Conservation (phyloP, 1,284 basidiomycete genomes). For the Paramarasmius palmivorus region DNA sequence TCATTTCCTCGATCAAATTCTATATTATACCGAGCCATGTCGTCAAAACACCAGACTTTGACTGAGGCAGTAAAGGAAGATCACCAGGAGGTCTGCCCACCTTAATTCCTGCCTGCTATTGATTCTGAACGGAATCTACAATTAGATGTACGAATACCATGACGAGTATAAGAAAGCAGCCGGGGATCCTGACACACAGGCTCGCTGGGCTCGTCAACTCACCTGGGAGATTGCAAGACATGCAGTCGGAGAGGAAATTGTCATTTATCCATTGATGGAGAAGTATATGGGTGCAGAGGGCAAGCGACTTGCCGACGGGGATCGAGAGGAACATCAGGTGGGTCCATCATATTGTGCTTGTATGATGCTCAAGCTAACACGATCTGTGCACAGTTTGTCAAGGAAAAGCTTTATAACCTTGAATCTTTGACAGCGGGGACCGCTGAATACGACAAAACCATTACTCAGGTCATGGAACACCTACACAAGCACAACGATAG, state of each 20-base stretch:
- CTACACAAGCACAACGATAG: slow-evolving; percentile 55
- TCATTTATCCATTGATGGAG: slow-evolving; percentile 70
- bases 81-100: slow-evolving; percentile 39
- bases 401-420: slow-evolving; percentile 48
- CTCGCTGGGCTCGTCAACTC: slow-evolving; percentile 56
- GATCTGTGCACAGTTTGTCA: slow-evolving; percentile 36
- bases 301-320: slow-evolving; percentile 56
- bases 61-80: slow-evolving; percentile 46
- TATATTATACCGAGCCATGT: no score
- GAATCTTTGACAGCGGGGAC: slow-evolving; percentile 45
- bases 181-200: slow-evolving; percentile 48
- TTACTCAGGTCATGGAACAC: slow-evolving; percentile 47
- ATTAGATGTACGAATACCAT: slow-evolving; percentile 62
- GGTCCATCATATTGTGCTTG: slow-evolving; percentile 9
- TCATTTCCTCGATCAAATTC: no score
- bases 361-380: not conserved
- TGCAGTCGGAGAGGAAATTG: slow-evolving; percentile 65
- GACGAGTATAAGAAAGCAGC: slow-evolving; percentile 46
- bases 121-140: no score
- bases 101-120: not conserved
- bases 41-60: slow-evolving; percentile 21
- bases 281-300: slow-evolving; percentile 53
- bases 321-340: slow-evolving; percentile 62
- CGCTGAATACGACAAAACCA: slow-evolving; percentile 38
- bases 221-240: slow-evolving; percentile 64